Evolutionary conservation across 1,284 basidiomycete genomes (phyloP), one percentile per base, ranked within the genome.

Genomic region (Mycosarcoma mackinlayi): DNA sequence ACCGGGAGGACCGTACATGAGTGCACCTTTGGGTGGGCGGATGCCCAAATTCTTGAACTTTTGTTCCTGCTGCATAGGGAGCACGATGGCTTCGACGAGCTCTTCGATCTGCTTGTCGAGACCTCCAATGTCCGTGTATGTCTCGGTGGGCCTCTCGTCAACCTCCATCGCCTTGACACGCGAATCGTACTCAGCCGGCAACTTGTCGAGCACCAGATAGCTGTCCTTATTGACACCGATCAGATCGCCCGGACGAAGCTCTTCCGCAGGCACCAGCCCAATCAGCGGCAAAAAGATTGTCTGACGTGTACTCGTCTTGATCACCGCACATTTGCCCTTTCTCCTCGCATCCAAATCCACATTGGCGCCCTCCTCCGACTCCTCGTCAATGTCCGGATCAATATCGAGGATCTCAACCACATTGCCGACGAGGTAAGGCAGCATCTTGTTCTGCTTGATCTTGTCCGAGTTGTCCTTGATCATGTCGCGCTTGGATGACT

Each of bases 151-250:
- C 64, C 88, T 84, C 84, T 91, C 90, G 75, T 92, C 90, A 1
- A 92, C 96, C 83, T 98, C 93, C 94, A 98, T 99, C 2, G 90
- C 90, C 83, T 91, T 91, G 50, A 92, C 90, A 58, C 90, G 85
- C 31, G 89, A 89, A 77, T 92, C 90, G 83, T 89, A 92, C 78
- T 92, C 90, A 62, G 88, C 85, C 6, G 90, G 90, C 3, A 92
- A 85, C 46, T 89, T 95, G 84, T 98, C 95, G 27, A 99, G 88
- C 40, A 98, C 88, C 65, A 99, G 88, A 82, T 98, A 98, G n/a
- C 93, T 97, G 84, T 98, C 95, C 84, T 99, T 99, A 86, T 99
- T 98, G 49, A 98, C 95, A 70, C 95, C 95, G 77, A 99, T 96
- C 56, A 99, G 87, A 85, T 98, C 96, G 40, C 91, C 88, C 3